phyloP scores from a whole-genome alignment of 2,329 filamentous ascomycete species.

The Venturia carpophila region DNA sequence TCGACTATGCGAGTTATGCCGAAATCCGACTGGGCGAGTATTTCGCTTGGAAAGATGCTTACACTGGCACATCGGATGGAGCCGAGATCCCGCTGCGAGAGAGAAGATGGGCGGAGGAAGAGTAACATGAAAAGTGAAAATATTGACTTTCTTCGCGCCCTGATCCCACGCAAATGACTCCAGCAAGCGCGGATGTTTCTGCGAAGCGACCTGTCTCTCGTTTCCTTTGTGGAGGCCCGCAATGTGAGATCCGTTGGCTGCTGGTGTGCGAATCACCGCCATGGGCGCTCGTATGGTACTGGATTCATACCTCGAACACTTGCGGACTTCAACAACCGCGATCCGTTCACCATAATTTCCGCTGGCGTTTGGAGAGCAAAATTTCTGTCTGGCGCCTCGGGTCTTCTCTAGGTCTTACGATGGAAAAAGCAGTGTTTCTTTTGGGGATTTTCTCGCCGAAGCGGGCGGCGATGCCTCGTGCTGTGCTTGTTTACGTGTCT shows the following conservation, averaged over 20 bases:
- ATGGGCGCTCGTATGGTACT: not conserved
- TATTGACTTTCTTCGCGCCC: not conserved
- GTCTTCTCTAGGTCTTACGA: too few species aligned
- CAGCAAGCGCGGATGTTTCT: not conserved
- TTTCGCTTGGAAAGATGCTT: constrained; percentile 79
- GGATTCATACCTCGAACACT: not conserved
- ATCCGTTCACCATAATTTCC: not conserved
- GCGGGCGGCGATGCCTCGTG: not conserved
- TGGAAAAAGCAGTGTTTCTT: too few species aligned
- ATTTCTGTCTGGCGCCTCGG: too few species aligned
- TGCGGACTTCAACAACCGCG: constrained; percentile 9
- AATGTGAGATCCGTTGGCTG: not conserved
- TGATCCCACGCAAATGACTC: not conserved
- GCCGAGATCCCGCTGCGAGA: constrained; percentile 65
- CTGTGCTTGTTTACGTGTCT: constrained; percentile 9
- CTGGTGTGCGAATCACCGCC: not conserved
- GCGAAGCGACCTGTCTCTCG: not conserved
- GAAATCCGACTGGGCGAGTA: constrained; percentile 83
- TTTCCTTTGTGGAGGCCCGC: not conserved
- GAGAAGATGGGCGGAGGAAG: constrained; percentile 64
- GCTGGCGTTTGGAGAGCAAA: not conserved
- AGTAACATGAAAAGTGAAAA: constrained; percentile 21
- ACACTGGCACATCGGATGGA: constrained; percentile 42
- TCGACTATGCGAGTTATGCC: constrained; percentile 90
- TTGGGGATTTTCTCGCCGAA: not conserved